Percentiles rank a stretch among this genome's conserved stretches.
phyloP scores from a whole-genome alignment of 2,329 filamentous ascomycete species.

The Calonectria pteridis region DNA sequence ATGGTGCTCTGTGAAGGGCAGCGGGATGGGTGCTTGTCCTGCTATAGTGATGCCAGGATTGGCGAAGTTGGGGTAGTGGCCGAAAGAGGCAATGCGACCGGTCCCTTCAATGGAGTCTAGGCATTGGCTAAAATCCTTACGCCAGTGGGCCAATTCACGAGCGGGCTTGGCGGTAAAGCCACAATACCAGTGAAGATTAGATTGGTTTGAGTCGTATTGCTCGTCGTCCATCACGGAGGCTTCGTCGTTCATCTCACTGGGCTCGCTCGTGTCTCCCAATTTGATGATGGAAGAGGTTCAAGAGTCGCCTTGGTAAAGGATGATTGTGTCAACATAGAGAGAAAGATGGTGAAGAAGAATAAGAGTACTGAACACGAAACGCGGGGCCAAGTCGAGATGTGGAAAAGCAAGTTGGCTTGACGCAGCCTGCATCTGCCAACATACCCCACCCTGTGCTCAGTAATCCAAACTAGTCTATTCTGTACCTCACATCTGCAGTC shows the following conservation, averaged over 20 bases:
- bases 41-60: slow-evolving; percentile 28
- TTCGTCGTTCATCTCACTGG: too few relatives aligned
- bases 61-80: slow-evolving; percentile 5
- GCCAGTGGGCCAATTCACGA: background rate
- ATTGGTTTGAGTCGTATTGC: background rate
- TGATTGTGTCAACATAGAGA: background rate
- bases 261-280: background rate
- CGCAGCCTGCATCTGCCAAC: background rate
- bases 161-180: background rate
- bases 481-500: background rate
- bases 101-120: slow-evolving; percentile 20
- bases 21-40: slow-evolving; percentile 4
- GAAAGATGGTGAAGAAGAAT: background rate
- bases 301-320: background rate
- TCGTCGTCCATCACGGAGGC: background rate
- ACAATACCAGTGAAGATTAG: background rate
- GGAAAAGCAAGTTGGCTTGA: background rate
- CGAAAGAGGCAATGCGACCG: slow-evolving; percentile 19
- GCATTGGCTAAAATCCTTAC: background rate
- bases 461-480: background rate
- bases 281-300: background rate
- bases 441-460: background rate
- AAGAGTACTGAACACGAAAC: background rate
- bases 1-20: slow-evolving; percentile 20
- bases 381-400: background rate